Conservation (phyloP, 345 rosid species). For the Brassica incana region DNA sequence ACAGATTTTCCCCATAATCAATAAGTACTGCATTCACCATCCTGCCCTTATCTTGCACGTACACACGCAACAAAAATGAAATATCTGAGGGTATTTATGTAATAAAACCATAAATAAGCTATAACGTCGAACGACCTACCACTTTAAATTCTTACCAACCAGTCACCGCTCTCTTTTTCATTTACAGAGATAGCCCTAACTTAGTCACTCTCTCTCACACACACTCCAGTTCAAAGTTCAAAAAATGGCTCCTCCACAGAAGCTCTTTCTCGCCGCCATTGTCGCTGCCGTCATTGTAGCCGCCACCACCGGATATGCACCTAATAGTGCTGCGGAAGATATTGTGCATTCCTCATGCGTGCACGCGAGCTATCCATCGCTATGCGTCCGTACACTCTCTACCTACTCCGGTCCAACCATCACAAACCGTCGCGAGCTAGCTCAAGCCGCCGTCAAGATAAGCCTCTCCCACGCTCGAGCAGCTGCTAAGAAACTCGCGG, state of each 20-base stretch:
- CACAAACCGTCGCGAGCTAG: conserved; percentile 62
- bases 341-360: conserved; percentile 64
- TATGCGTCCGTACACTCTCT: conserved; percentile 74
- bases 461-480: conserved; percentile 54
- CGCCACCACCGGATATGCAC: conserved; percentile 12
- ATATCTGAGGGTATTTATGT: conserved; percentile 29
- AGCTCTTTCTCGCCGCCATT: conserved; percentile 27
- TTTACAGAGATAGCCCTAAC: conserved; percentile 3
- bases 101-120: not conserved
- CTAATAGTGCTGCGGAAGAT: conserved; percentile 29
- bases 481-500: conserved; percentile 42
- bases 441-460: conserved; percentile 71
- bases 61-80: not conserved
- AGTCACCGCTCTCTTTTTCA: conserved; percentile 19
- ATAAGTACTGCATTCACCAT: conserved; percentile 15
- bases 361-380: conserved; percentile 72
- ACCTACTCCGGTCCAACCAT: conserved; percentile 64
- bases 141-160: conserved; percentile 39
- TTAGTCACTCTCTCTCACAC: conserved; percentile 1
- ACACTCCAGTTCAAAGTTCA: conserved; percentile 3
- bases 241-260: conserved; percentile 22
- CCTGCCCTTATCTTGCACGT: conserved; percentile 12
- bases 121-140: conserved; percentile 24
- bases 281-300: conserved; percentile 25
- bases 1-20: conserved; percentile 19